Conservation (phyloP, 148 eudicot species). For the Simmondsia chinensis region DNA sequence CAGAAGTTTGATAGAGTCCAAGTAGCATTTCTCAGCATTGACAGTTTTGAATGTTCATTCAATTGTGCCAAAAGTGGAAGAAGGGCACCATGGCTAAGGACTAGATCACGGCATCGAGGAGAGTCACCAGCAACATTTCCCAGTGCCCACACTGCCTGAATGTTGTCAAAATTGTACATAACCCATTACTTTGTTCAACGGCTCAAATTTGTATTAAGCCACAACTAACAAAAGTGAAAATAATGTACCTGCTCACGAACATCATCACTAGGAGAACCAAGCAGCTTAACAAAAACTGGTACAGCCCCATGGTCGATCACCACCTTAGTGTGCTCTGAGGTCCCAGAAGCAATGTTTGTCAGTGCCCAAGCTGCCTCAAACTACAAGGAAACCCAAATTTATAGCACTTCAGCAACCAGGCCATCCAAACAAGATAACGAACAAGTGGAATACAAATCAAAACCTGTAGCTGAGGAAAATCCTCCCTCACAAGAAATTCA, state of each 20-base stretch:
- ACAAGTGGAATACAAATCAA: background rate
- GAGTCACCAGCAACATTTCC: slow-evolving; percentile 89
- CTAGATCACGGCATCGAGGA: slow-evolving; percentile 74
- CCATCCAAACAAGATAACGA: background rate
- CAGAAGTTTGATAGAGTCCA: slow-evolving; percentile 83
- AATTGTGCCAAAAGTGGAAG: slow-evolving; percentile 54
- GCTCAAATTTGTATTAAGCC: too few species aligned
- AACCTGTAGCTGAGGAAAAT: slow-evolving; percentile 77
- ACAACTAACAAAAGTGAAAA: too few species aligned
- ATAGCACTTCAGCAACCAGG: background rate
- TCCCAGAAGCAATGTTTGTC: slow-evolving; percentile 83
- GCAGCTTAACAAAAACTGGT: slow-evolving; percentile 77
- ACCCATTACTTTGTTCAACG: too few species aligned
- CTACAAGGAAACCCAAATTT: slow-evolving; percentile 13
- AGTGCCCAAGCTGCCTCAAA: slow-evolving; percentile 93
- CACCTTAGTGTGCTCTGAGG: slow-evolving; percentile 69
- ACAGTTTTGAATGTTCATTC: slow-evolving; percentile 66
- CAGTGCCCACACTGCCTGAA: slow-evolving; percentile 78
- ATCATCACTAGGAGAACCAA: slow-evolving; percentile 77
- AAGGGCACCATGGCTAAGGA: slow-evolving; percentile 58
- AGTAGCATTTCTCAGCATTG: slow-evolving; percentile 84
- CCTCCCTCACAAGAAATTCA: slow-evolving; percentile 68
- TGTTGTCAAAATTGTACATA: background rate
- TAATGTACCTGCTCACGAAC: slow-evolving; percentile 91
- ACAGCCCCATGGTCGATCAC: slow-evolving; percentile 83